Evolutionary conservation across 192 early-diverging fungal species (phyloP).

Genomic region (Obelidium mucronatum): DNA sequence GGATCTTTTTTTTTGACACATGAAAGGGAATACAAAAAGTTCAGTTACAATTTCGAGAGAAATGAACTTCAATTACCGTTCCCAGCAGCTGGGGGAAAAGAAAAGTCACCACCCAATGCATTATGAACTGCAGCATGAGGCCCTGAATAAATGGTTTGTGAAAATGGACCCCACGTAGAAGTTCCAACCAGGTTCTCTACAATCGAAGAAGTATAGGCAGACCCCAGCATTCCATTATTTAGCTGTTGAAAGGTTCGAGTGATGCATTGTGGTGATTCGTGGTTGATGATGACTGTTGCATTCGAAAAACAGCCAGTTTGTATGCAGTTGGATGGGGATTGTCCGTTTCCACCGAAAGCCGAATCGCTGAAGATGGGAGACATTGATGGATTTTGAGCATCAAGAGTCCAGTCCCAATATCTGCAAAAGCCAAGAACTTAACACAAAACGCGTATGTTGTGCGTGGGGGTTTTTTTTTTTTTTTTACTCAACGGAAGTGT

Average conservation of each 20-base stretch:
- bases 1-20: conserved; percentile 52
- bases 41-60: background rate
- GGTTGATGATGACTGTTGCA: conserved; percentile 37
- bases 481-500: conserved; percentile 39
- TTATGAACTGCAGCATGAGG: conserved; percentile 49
- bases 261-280: conserved; percentile 21
- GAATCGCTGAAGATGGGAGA: conserved; percentile 48
- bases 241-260: conserved; percentile 26
- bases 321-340: conserved; percentile 52
- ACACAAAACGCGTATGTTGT: background rate
- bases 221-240: background rate
- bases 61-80: background rate
- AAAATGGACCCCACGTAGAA: conserved; percentile 38
- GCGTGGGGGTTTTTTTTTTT: background rate
- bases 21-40: background rate
- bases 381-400: conserved; percentile 50
- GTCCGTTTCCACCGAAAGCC: conserved; percentile 48
- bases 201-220: conserved; percentile 11
- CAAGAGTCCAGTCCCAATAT: conserved; percentile 71
- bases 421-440: conserved; percentile 35
- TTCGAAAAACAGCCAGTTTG: conserved; percentile 57
- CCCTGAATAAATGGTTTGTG: conserved; percentile 41
- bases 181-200: background rate
- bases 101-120: conserved; percentile 58
- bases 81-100: conserved; percentile 37